Evolutionary conservation across 306 rosid species (phyloP).

Genomic region (Quercus engelmannii): DNA sequence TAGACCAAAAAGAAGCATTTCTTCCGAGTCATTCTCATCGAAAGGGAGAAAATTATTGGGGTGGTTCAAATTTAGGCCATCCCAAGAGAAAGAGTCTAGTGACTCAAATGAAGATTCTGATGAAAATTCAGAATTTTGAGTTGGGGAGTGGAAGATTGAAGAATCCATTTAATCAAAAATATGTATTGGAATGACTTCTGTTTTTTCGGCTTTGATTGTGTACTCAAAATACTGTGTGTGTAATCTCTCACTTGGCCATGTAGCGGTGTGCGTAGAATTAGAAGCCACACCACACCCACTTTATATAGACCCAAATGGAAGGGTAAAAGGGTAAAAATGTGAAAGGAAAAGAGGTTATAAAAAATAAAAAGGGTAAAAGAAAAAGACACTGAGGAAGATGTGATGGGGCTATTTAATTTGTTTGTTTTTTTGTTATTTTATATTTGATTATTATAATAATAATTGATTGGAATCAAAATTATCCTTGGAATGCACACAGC

Average conservation of each 20-base stretch:
- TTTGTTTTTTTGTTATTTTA: background rate
- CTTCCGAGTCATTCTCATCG: slow-evolving; percentile 84
- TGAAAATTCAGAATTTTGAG: slow-evolving; percentile 48
- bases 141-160: slow-evolving; percentile 36
- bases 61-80: slow-evolving; percentile 11
- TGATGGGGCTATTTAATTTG: slow-evolving; percentile 21
- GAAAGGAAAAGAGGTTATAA: background rate
- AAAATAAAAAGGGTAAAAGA: background rate
- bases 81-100: slow-evolving; percentile 44
- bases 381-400: background rate
- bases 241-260: background rate
- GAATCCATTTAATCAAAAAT: slow-evolving; percentile 29
- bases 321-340: slow-evolving; percentile 11
- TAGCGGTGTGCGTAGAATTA: background rate
- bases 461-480: background rate
- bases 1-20: slow-evolving; percentile 80
- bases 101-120: slow-evolving; percentile 61
- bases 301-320: slow-evolving; percentile 17
- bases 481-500: background rate
- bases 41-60: slow-evolving; percentile 56
- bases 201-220: background rate
- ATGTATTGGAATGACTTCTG: background rate
- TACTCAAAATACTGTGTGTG: background rate
- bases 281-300: background rate
- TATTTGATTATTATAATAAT: background rate